Evolutionary conservation across 1,284 basidiomycete species (phyloP).

Genomic region (Trichosporon coremiiforme): DNA sequence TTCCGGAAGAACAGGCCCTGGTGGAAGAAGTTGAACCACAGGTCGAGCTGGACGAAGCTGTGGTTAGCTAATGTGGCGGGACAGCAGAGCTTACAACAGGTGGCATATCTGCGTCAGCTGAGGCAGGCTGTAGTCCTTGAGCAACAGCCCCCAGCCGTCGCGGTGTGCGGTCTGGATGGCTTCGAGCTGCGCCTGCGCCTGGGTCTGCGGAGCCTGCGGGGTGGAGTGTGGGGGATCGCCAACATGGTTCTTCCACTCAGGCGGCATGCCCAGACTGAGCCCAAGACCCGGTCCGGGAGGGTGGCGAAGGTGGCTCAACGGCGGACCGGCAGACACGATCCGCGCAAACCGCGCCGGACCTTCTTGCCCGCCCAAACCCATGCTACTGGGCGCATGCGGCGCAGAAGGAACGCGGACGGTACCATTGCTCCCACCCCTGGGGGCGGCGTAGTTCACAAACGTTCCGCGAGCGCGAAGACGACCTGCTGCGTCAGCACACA

Average conservation of each 20-base stretch:
- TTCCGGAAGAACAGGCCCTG: slow-evolving; percentile 34
- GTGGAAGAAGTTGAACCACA: slow-evolving; percentile 39
- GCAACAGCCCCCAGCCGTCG: slow-evolving; percentile 21
- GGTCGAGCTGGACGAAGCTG: slow-evolving; percentile 33
- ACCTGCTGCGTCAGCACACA: slow-evolving; percentile 18
- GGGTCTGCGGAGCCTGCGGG: too few species aligned
- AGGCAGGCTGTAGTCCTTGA: slow-evolving; percentile 1
- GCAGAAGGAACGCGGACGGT: background rate
- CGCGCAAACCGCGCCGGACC: background rate
- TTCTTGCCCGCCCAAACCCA: background rate
- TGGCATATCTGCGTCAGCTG: slow-evolving; percentile 6
- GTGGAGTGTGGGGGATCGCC: background rate
- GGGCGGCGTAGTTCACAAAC: slow-evolving; percentile 16
- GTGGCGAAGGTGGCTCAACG: background rate
- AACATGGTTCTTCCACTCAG: background rate
- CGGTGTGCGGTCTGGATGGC: background rate
- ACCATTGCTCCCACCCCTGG: slow-evolving; percentile 1
- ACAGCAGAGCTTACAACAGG: background rate
- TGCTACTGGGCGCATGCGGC: background rate
- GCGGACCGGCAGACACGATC: background rate
- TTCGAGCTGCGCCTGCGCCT: background rate
- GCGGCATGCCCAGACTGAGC: background rate
- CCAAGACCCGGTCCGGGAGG: too few species aligned
- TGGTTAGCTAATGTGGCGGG: slow-evolving; percentile 2
- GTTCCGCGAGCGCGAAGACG: slow-evolving; percentile 26